Base-by-base conservation (phyloP, 2,329 filamentous ascomycete species). In the Setomelanomma holmii region DNA sequence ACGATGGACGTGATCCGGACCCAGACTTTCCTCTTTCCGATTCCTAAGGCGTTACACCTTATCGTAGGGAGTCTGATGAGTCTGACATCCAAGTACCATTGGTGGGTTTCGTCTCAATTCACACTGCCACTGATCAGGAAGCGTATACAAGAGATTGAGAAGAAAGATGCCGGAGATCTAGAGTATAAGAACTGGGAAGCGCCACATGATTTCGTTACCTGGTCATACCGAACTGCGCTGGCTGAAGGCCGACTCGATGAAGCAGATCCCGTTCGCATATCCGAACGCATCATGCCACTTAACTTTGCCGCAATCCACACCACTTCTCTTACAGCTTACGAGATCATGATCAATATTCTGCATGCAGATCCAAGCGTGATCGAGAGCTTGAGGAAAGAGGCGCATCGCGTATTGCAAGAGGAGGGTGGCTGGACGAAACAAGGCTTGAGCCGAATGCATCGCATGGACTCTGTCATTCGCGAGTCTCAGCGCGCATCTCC, bases 291-390 rank as follows among this genome's bases (percentile, higher is more conserved):
- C 4, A 70, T 86, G 30, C 81, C 83, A 0, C 72, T 86, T 38
- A 80, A 85, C 62, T 85, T 86, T 53, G 84, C 83, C 2, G 80
- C 82, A 16, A 84, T 85, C 21, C 83, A 86, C 67, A 86, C 84
- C 1, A 85, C 84, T 0, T 77, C 80, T 5, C 60, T 85, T 11
- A 84, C 83, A 0, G 77, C 79, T 2, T 78, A 80, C 40, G 77
- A 76, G 27, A 70, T 78, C 24, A 51, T 69, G 8, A 34, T 60
- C 33, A 59, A 65, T 16, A 56, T 70, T 12, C 45, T 69, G 8
- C 49, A 47, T 19, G 51, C 61, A 3, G 60, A 55, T 4, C 58
- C 54, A 6, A 55, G 49, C 2, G 58, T 67, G 10, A 24, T 61
- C 6, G 51, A 56, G 23, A 57, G 63, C 1, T 70, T 84, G 10